These are phyloP conservation scores for Tuctoria greenei DNA, from an alignment of 176 grass and related monocot genomes.

Conservation along the genomic window DNA sequence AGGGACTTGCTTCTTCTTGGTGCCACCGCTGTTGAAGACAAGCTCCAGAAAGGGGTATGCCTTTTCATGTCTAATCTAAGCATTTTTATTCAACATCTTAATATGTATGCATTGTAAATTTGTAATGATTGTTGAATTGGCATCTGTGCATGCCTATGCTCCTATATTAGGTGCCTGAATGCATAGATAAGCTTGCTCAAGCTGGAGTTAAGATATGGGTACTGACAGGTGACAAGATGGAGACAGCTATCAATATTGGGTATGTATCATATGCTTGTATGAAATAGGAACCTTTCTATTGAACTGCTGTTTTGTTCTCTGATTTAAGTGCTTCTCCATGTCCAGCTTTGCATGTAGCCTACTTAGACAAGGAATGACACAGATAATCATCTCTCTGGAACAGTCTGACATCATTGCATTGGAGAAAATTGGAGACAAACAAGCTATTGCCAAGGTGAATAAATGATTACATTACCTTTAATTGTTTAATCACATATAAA, in stretches of 20 bases:
- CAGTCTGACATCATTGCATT: constrained; percentile 63
- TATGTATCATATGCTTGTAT: constrained; percentile 33
- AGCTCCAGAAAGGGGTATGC: constrained; percentile 87
- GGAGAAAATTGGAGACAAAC: constrained; percentile 89
- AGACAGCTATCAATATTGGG: constrained; percentile 99
- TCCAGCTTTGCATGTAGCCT: constrained; percentile 96
- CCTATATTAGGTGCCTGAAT: constrained; percentile 84
- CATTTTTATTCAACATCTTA: constrained; percentile 12
- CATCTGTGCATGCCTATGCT: background rate
- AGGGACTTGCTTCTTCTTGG: constrained; percentile 85
- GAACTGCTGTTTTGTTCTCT: constrained; percentile 26
- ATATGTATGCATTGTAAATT: background rate
- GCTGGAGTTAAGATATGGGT: constrained; percentile 98
- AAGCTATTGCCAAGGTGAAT: constrained; percentile 65
- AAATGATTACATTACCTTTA: constrained; percentile 11
- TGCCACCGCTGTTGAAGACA: constrained; percentile 98
- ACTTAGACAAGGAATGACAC: constrained; percentile 92
- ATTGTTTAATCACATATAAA: constrained; percentile 14
- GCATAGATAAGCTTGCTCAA: constrained; percentile 97
- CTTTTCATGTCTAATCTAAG: background rate
- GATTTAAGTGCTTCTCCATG: constrained; percentile 41
- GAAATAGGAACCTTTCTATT: constrained; percentile 16
- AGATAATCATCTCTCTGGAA: constrained; percentile 87
- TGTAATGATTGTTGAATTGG: background rate
- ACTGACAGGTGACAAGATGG: constrained; percentile 97